These are phyloP conservation scores for Tetracentron sinense DNA, from an alignment of 164 flowering plant genomes.

Conservation along the genomic window DNA sequence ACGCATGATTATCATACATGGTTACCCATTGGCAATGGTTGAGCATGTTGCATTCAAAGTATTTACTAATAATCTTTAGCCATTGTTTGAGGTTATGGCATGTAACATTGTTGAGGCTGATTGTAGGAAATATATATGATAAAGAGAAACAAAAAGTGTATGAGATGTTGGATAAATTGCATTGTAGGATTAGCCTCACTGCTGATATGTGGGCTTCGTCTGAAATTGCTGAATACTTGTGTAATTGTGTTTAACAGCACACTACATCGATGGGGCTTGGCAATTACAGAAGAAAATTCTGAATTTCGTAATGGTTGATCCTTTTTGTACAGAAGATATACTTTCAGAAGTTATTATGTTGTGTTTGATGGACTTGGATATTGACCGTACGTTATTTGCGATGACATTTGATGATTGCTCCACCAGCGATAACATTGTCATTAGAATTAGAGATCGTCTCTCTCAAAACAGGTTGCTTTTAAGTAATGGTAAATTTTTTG, in stretches of 20 bases:
- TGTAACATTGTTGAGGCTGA: constrained; percentile 38
- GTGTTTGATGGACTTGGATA: constrained; percentile 66
- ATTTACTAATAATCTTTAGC: constrained; percentile 78
- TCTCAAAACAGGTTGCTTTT: constrained; percentile 43
- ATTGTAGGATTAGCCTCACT: constrained; percentile 57
- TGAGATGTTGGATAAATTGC: too few relatives aligned
- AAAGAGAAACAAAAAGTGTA: constrained; percentile 69
- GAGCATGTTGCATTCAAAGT: constrained; percentile 71
- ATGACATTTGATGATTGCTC: constrained; percentile 52
- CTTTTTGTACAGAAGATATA: constrained; percentile 50
- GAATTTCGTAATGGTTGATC: constrained; percentile 46
- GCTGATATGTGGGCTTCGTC: constrained; percentile 62
- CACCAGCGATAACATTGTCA: constrained; percentile 38
- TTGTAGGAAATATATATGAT: constrained; percentile 56
- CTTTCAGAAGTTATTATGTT: constrained; percentile 49
- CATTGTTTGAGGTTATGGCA: constrained; percentile 52
- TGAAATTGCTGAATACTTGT: constrained; percentile 42
- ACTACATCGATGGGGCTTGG: constrained; percentile 71
- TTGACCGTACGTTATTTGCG: constrained; percentile 63
- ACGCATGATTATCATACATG: constrained; percentile 75
- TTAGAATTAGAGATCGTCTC: constrained; percentile 48
- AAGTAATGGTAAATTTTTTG: constrained; percentile 50
- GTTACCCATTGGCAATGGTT: constrained; percentile 77
- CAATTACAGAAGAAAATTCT: constrained; percentile 51
- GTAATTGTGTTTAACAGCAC: constrained; percentile 64